Percentiles rank a stretch among this genome's conserved stretches.
phyloP scores from a whole-genome alignment of 2,329 filamentous ascomycete genomes.

The Ilyonectria robusta region DNA sequence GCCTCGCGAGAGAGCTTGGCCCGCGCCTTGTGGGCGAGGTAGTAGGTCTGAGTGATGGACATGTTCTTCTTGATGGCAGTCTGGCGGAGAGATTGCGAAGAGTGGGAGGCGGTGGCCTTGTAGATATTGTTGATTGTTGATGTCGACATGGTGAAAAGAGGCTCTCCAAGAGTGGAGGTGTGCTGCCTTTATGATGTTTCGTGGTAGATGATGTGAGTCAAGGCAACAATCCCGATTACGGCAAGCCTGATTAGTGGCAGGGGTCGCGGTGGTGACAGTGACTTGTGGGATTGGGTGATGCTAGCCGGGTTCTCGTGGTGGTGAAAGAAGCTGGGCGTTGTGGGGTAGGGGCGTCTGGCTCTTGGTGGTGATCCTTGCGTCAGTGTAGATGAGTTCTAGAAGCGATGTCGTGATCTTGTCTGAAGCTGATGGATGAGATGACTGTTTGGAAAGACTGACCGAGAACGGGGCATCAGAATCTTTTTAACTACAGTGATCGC shows the following conservation, averaged over 20 bases:
- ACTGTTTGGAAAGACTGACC: constrained; percentile 29
- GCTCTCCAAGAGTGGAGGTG: constrained; percentile 28
- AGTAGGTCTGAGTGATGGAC: constrained; percentile 99
- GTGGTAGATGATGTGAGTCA: constrained; percentile 45
- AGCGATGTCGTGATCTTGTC: constrained; percentile 24
- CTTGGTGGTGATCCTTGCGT: constrained; percentile 30
- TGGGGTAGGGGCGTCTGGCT: constrained; percentile 25
- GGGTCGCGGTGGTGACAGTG: constrained; percentile 50
- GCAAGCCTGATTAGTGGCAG: constrained; percentile 48
- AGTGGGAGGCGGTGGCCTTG: constrained; percentile 46
- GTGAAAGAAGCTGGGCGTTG: constrained; percentile 28
- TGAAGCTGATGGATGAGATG: constrained; percentile 17
- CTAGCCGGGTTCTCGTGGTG: constrained; percentile 39
- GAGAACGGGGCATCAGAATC: constrained; percentile 42
- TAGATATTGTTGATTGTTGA: constrained; percentile 43
- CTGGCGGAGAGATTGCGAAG: constrained; percentile 48
- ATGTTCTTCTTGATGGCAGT: constrained; percentile 81
- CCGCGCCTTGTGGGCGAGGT: constrained; percentile 95
- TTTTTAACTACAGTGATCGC: constrained; percentile 47
- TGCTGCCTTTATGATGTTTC: constrained; percentile 44
- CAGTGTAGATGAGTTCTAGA: constrained; percentile 23
- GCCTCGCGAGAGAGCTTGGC: constrained; percentile 96
- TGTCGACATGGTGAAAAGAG: constrained; percentile 50
- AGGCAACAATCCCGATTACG: constrained; percentile 50
- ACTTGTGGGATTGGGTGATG: constrained; percentile 49